Base-by-base conservation (phyloP, 805 yeast species). In the Yarrowia sp. region DNA sequence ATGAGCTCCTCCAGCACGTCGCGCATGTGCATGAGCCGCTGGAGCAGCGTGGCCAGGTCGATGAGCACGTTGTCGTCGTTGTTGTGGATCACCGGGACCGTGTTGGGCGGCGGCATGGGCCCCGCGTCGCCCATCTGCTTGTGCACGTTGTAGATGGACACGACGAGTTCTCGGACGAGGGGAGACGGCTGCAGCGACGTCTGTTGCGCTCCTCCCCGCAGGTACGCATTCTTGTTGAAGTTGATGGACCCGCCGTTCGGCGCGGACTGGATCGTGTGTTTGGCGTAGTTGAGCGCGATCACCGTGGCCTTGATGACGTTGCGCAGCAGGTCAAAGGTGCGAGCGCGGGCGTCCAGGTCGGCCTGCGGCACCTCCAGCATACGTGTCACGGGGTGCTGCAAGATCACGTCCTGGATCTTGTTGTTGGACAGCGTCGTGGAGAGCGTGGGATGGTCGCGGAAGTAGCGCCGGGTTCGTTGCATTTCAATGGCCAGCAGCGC, bases 341-440 rank as follows among this genome's bases (percentile, higher is more conserved):
- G 24, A 1, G 36, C 27, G 2, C 72, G 53, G 6, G 72, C 72
- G 46, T 65, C 70, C 31, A 69, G 60, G 42, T 69, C 72, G 42
- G 68, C 64, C 31, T 68, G 68, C 8, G 72, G 72, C 14, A 69
- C 69, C 24, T 63, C 21, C 27, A 69, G 58, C 29, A 68, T 63
- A 19, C 72, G 66, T 19, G 69, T 66, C 14, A 69, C 63, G 21
- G 72, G 70, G 62, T 69, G 66, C 32, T 69, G 68, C 41, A 69
- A 59, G 21, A 69, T 66, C 19, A 64, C 72, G 31, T 69, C 72
- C 61, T 69, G 72, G 62, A 69, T 64, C 27, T 69, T 62, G 33
- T 64, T 69, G 55, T 69, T 71, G 68, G 68, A 67, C 58, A 68
- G 62, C 16, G 46, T 55, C 29, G 61, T 55, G 24, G 61, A 55